phyloP scores from a whole-genome alignment of 805 yeast genomes.

The Candida taoyuanica region DNA sequence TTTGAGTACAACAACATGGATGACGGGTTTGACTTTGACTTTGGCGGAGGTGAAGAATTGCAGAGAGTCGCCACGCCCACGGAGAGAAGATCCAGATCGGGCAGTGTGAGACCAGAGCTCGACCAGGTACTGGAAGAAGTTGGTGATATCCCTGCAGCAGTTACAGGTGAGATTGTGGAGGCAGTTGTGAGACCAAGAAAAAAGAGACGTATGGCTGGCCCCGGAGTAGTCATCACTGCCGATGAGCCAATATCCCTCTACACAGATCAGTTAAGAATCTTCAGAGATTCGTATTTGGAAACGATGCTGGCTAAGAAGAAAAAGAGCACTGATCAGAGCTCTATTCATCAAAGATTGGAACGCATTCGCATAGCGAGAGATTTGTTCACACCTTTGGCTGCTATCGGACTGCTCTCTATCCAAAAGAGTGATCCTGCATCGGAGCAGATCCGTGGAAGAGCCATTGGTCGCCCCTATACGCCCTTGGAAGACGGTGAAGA shows the following conservation, averaged over 20 bases:
- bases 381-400: not conserved
- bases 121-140: conserved; percentile 16
- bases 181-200: not conserved
- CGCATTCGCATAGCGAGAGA: not conserved
- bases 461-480: not conserved
- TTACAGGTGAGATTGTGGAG: not conserved
- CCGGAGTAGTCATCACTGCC: conserved; percentile 2
- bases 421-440: not conserved
- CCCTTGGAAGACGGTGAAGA: conserved; percentile 15
- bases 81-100: conserved; percentile 3
- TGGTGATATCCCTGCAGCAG: not conserved
- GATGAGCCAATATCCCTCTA: conserved; percentile 19
- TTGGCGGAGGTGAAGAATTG: conserved; percentile 5
- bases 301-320: conserved; percentile 11
- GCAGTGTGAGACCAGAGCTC: conserved; percentile 7
- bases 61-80: too few relatives aligned
- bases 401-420: not conserved
- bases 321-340: not conserved
- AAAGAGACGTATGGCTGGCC: conserved; percentile 7
- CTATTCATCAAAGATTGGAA: not conserved
- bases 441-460: conserved; percentile 6
- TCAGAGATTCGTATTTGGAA: conserved; percentile 23
- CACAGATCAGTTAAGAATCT: conserved; percentile 22
- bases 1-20: conserved; percentile 5
- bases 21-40: conserved; percentile 7